Evolutionary conservation across 176 grass and related monocot species (phyloP).

Genomic region (Zoysia pacifica): DNA sequence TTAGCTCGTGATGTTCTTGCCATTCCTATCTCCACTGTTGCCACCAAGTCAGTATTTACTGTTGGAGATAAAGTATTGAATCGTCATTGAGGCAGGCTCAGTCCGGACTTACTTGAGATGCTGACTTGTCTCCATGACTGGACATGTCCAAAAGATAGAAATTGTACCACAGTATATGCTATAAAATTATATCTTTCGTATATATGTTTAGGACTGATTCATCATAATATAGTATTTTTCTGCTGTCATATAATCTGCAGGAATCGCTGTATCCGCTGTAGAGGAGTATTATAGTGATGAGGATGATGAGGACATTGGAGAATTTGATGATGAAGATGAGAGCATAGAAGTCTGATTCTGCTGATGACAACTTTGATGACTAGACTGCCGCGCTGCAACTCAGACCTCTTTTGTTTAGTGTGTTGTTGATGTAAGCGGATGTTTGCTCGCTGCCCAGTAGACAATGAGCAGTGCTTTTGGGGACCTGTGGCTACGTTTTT

Average conservation of each 20-base stretch:
- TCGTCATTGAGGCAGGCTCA: background rate
- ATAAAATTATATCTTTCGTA: background rate
- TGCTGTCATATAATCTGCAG: background rate
- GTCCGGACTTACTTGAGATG: conserved; percentile 22
- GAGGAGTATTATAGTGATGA: conserved; percentile 1
- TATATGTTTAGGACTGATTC: background rate
- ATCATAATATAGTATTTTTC: background rate
- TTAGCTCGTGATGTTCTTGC: conserved; percentile 38
- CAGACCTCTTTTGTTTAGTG: background rate
- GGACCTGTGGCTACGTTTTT: too few species aligned
- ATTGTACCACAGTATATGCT: background rate
- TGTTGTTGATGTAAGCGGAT: background rate
- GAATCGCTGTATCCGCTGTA: background rate
- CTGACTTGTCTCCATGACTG: conserved; percentile 36
- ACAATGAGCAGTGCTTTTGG: too few species aligned
- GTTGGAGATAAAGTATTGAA: background rate
- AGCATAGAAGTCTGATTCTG: background rate
- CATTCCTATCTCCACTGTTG: conserved; percentile 21
- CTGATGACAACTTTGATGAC: background rate
- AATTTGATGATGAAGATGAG: background rate
- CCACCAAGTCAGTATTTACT: conserved; percentile 31
- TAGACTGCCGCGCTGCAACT: background rate
- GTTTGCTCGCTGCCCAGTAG: too few species aligned
- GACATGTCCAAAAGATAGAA: conserved; percentile 32
- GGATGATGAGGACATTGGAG: conserved; percentile 19